Percentiles rank a stretch among this genome's conserved stretches.
Conservation (phyloP, 2,329 filamentous ascomycete genomes). For the Neospermospora avenae region DNA sequence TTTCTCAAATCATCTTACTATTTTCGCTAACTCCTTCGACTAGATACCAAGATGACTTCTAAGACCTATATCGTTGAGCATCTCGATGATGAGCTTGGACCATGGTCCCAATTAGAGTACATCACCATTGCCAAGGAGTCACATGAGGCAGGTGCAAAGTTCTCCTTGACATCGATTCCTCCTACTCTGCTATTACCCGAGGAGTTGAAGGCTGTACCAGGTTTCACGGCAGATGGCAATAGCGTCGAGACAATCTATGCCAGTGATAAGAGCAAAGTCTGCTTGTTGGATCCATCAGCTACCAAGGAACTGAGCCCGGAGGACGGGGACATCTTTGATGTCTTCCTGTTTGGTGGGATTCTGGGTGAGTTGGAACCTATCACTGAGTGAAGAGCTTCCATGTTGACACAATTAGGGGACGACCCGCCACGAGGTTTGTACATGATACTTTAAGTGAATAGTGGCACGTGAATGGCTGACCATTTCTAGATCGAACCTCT, state of each 20-base stretch:
- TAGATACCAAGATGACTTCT: slow-evolving; percentile 38
- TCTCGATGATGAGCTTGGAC: slow-evolving; percentile 88
- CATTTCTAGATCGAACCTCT: slow-evolving; percentile 80
- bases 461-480: no score
- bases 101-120: slow-evolving; percentile 95
- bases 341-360: slow-evolving; percentile 95
- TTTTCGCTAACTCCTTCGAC: slow-evolving; percentile 1
- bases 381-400: not conserved
- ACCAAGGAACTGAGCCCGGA: slow-evolving; percentile 76
- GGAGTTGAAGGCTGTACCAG: slow-evolving; percentile 50
- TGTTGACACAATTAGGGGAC: slow-evolving; percentile 60
- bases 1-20: no score
- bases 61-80: slow-evolving; percentile 95
- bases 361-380: slow-evolving; percentile 58
- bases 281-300: slow-evolving; percentile 84
- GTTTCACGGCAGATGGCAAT: slow-evolving; percentile 68
- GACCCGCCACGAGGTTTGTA: slow-evolving; percentile 82
- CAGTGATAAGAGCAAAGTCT: slow-evolving; percentile 70
- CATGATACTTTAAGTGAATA: not conserved
- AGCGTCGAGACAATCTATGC: slow-evolving; percentile 82
- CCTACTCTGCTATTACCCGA: slow-evolving; percentile 62
- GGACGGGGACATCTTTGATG: slow-evolving; percentile 79
- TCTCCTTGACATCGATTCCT: slow-evolving; percentile 81
- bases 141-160: slow-evolving; percentile 59
- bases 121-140: slow-evolving; percentile 81